These are phyloP conservation scores for Candida sphagnicola DNA, from an alignment of 805 yeast genomes.

Conservation along the genomic window DNA sequence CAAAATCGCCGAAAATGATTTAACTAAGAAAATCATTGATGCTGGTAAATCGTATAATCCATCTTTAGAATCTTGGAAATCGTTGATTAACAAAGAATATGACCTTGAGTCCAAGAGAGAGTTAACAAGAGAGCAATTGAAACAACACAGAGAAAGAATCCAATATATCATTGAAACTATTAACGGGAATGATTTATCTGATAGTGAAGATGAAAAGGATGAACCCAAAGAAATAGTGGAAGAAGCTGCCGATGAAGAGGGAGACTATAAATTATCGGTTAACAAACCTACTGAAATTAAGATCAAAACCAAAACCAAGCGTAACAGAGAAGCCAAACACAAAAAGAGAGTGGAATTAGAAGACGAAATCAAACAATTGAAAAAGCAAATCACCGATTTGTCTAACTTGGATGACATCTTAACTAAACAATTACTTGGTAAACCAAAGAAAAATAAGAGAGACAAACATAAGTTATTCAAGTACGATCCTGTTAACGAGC, in stretches of 20 bases:
- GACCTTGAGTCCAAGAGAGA: constrained; percentile 64
- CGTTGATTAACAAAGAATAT: constrained; percentile 63
- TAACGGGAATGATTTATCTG: constrained; percentile 53
- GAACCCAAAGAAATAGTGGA: constrained; percentile 35
- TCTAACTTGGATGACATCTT: constrained; percentile 30
- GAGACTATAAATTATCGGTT: constrained; percentile 52
- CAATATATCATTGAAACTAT: constrained; percentile 60
- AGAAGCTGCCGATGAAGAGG: constrained; percentile 23
- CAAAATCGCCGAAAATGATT: constrained; percentile 46
- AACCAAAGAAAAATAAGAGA: constrained; percentile 18
- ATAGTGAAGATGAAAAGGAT: constrained; percentile 34
- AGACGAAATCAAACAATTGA: constrained; percentile 53
- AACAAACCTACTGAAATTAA: constrained; percentile 67
- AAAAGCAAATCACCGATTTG: constrained; percentile 57
- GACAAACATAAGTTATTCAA: constrained; percentile 38
- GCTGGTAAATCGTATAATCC: constrained; percentile 96
- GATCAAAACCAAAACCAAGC: constrained; percentile 72
- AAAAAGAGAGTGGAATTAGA: constrained; percentile 57
- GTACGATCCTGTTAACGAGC: constrained; percentile 37
- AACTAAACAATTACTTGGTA: constrained; percentile 16
- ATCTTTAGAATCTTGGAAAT: constrained; percentile 75
- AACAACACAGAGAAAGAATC: constrained; percentile 61
- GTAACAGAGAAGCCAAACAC: constrained; percentile 67
- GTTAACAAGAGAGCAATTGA: constrained; percentile 55
- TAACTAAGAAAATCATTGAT: constrained; percentile 47